A percentile compares a stretch with the other conserved stretches of the same genome.
These are phyloP conservation scores for Pterulicium gracile DNA, from an alignment of 1,284 basidiomycete species.

Conservation along the genomic window DNA sequence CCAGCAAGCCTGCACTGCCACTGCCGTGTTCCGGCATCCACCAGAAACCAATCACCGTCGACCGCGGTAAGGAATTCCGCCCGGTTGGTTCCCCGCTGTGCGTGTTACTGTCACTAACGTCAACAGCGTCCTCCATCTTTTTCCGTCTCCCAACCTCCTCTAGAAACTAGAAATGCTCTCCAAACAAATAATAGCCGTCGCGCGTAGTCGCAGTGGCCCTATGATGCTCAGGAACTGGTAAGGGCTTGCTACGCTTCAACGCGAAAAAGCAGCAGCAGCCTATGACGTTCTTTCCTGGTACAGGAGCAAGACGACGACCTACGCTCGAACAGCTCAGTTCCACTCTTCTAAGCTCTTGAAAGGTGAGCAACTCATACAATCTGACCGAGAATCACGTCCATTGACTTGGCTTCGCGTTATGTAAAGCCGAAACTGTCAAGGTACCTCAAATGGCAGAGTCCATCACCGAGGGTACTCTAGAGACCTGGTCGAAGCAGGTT, in stretches of 20 bases:
- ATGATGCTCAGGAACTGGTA: constrained; percentile 43
- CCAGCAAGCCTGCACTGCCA: too few species aligned
- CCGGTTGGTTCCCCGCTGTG: background rate
- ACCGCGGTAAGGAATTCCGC: background rate
- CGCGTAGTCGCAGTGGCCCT: constrained; percentile 39
- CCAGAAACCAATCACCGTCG: background rate
- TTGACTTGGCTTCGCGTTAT: too few species aligned
- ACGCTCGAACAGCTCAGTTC: constrained; percentile 47
- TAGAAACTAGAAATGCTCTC: constrained; percentile 42
- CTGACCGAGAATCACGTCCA: too few species aligned
- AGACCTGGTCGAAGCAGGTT: constrained; percentile 90
- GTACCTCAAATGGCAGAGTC: constrained; percentile 99
- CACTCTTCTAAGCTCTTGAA: constrained; percentile 58
- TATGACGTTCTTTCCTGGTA: constrained; percentile 5
- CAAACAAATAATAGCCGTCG: constrained; percentile 56
- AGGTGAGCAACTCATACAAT: constrained; percentile 32
- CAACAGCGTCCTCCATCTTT: background rate
- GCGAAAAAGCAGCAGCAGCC: constrained; percentile 4
- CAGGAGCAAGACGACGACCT: constrained; percentile 36
- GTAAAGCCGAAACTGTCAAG: constrained; percentile 78
- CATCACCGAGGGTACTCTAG: constrained; percentile 95
- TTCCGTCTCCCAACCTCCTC: background rate
- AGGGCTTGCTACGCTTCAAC: constrained; percentile 14
- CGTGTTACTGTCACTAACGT: background rate
- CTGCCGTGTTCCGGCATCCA: background rate